Percentiles rank a stretch among this genome's conserved stretches.
Evolutionary conservation across 352 stramenopile species (phyloP).

Genomic region (Phytophthora chlamydospora): DNA sequence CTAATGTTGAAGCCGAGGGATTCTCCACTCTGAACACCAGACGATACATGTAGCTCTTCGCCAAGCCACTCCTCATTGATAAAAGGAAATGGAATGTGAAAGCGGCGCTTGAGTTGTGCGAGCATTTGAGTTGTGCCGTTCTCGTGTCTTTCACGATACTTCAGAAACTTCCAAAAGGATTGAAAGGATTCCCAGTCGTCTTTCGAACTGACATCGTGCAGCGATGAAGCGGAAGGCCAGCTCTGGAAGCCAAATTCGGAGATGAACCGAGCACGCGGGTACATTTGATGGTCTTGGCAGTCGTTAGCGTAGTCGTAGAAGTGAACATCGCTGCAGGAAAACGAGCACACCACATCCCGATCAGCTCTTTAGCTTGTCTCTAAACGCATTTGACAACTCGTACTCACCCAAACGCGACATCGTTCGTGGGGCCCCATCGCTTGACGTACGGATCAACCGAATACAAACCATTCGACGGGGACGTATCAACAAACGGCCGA

Average conservation of each 20-base stretch:
- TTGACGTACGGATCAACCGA: constrained; percentile 82
- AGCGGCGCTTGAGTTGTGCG: constrained; percentile 68
- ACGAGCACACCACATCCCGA: neutral
- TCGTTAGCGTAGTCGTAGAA: constrained; percentile 87
- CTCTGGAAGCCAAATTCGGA: constrained; percentile 91
- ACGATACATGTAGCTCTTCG: constrained; percentile 10
- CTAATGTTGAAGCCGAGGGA: constrained; percentile 47
- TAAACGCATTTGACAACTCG: neutral
- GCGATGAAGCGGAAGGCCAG: constrained; percentile 59
- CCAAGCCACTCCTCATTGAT: constrained; percentile 57
- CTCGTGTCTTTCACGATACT: constrained; percentile 82
- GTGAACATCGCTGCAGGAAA: constrained; percentile 72
- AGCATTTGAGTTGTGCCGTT: constrained; percentile 82
- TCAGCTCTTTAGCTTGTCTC: constrained; percentile 3
- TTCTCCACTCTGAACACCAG: constrained; percentile 19
- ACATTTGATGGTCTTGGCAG: constrained; percentile 77
- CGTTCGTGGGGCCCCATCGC: constrained; percentile 74
- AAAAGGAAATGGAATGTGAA: constrained; percentile 74
- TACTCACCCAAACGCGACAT: constrained; percentile 59
- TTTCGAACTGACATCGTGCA: constrained; percentile 52
- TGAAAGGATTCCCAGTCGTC: constrained; percentile 75
- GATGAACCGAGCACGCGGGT: constrained; percentile 76
- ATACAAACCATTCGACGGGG: constrained; percentile 85
- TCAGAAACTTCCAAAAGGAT: constrained; percentile 73
- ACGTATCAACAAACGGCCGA: constrained; percentile 87